A percentile compares a stretch with the other conserved stretches of the same genome.
Conservation (phyloP, 2,329 filamentous ascomycete genomes). For the Aspergillus sp. region DNA sequence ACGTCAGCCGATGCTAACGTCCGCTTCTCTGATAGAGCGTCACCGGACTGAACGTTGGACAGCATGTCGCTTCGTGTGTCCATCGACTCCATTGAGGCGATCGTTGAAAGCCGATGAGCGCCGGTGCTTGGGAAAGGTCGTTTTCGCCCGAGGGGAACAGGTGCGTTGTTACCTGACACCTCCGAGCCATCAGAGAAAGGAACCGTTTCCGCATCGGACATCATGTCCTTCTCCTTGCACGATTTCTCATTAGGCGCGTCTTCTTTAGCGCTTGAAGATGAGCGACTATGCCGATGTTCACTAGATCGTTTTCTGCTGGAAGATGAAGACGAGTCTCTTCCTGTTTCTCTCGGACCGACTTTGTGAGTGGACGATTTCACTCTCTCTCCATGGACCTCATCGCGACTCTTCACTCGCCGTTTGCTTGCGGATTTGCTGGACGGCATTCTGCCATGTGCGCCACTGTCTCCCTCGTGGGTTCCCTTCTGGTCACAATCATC, state of each 20-base stretch:
- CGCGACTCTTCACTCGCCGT: slow-evolving; percentile 20
- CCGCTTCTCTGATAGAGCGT: slow-evolving; percentile 21
- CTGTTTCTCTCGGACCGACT: slow-evolving; percentile 3
- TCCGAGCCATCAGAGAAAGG: slow-evolving; percentile 38
- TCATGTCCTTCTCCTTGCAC: slow-evolving; percentile 24
- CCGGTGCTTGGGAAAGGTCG: slow-evolving; percentile 53
- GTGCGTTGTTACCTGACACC: slow-evolving; percentile 35
- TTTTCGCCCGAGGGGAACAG: slow-evolving; percentile 41
- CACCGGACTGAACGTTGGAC: neutral
- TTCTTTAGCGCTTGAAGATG: slow-evolving; percentile 14
- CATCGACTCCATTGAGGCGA: slow-evolving; percentile 57
- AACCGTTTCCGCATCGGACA: slow-evolving; percentile 27
- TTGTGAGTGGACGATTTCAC: slow-evolving; percentile 11
- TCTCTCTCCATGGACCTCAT: slow-evolving; percentile 16
- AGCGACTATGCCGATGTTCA: slow-evolving; percentile 13
- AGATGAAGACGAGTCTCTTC: slow-evolving; percentile 8
- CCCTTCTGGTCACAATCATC: slow-evolving; percentile 18
- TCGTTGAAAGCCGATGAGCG: slow-evolving; percentile 56
- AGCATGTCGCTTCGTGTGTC: slow-evolving; percentile 29
- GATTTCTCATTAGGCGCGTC: slow-evolving; percentile 12
- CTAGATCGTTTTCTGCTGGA: slow-evolving; percentile 13
- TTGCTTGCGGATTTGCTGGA: slow-evolving; percentile 5
- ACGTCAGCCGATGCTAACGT: slow-evolving; percentile 11
- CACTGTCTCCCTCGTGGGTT: slow-evolving; percentile 24
- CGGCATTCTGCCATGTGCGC: slow-evolving; percentile 19